Evolutionary conservation across 2,329 filamentous ascomycete genomes (phyloP), one percentile per base, ranked within the genome.

Genomic region (Fusarium brachygibbosum): DNA sequence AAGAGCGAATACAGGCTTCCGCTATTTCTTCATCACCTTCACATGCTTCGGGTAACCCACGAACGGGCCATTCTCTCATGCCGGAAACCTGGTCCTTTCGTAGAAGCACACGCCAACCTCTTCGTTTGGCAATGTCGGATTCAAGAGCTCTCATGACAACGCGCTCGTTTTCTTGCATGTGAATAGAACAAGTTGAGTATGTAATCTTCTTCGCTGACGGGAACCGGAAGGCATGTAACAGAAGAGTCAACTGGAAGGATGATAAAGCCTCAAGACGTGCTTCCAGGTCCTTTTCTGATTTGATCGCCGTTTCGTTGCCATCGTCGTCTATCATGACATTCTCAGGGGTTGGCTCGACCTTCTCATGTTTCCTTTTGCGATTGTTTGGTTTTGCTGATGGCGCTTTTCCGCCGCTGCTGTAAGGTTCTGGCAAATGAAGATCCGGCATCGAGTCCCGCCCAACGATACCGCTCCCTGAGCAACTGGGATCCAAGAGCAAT

Each of bases 401-500:
- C 35, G 67, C 56, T 48, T 74, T 68, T 11, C 54, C 67, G 31
- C 63, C 53, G 41, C 54, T 57, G 29, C 58, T 72, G 3, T 77
- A 72, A 17, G 74, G 67, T 35, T 81, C 76, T 3, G 84, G 85
- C 29, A 97, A 82, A 65, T 90, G 84, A 40, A 96, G 79, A 68
- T 87, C 81, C 6, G 93, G 89, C 77, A 90, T 87, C 45, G 94
- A 92, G 72, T 98, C 94, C 21, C 96, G 87, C 4, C 94, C 93
- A 25, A 98, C 89, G 58, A 99, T 99, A 1, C 96, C 96, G 76
- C 93, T 98, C 0, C 96, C 96, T 2, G 94, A 98, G 77, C 96
- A 99, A 77, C 93, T 97, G 0, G 96, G 96, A 76, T 99, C 96
- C 3, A 99, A 85, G 1, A 99, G 84, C 40, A 99, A 83, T 10